Percentiles rank a stretch among this genome's conserved stretches.
Evolutionary conservation across 2,329 filamentous ascomycete species (phyloP).

Genomic region (Calonectria fujianensis): DNA sequence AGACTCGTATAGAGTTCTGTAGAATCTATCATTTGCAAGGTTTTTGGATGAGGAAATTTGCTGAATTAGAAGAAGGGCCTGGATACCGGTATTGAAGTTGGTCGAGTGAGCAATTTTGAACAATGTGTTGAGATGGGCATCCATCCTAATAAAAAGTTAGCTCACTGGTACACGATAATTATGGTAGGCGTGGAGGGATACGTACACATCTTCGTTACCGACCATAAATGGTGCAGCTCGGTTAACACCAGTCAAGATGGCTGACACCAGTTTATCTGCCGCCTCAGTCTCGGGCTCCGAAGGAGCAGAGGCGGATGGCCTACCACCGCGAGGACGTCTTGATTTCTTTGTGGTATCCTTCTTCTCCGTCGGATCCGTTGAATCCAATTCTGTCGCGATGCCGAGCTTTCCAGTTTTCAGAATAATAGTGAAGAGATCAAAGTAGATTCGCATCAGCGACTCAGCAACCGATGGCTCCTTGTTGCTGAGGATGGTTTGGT

Average conservation of each 20-base stretch:
- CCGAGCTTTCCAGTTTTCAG: conserved; percentile 76
- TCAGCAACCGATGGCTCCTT: conserved; percentile 89
- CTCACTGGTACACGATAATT: not conserved
- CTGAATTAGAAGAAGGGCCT: conserved; percentile 95
- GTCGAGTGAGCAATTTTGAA: conserved; percentile 98
- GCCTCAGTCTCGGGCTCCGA: conserved; percentile 78
- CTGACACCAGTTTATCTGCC: conserved; percentile 93
- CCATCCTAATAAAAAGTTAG: conserved; percentile 73
- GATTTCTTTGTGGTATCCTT: conserved; percentile 46
- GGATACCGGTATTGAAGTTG: conserved; percentile 99
- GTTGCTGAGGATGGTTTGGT: conserved; percentile 93
- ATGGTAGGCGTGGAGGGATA: not conserved
- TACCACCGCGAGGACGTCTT: conserved; percentile 53
- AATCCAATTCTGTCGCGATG: conserved; percentile 67
- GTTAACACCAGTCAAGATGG: conserved; percentile 94
- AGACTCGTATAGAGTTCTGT: conserved; percentile 96
- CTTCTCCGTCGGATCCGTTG: conserved; percentile 59
- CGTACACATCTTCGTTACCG: conserved; percentile 83
- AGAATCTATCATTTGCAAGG: conserved; percentile 91
- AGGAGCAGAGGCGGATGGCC: conserved; percentile 45
- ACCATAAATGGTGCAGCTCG: conserved; percentile 95
- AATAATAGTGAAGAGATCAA: conserved; percentile 88
- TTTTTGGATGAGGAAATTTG: conserved; percentile 90
- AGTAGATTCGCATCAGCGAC: conserved; percentile 91
- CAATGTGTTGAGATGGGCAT: conserved; percentile 92